Conservation (phyloP, 805 yeast species). For the Saturnispora kantuleensis region DNA sequence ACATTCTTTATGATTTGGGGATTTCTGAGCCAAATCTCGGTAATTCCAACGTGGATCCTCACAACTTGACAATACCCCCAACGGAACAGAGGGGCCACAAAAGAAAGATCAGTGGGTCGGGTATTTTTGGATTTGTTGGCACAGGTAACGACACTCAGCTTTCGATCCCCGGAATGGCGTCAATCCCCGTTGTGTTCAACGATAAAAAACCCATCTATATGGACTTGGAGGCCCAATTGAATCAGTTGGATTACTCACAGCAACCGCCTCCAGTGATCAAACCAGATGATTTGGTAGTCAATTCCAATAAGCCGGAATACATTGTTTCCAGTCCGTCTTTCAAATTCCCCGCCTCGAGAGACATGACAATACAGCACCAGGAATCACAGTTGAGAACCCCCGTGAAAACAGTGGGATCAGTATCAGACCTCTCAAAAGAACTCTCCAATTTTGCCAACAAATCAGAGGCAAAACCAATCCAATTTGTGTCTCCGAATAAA, state of each 20-base stretch:
- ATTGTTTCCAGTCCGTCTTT: background rate
- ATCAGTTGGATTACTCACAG: constrained; percentile 13
- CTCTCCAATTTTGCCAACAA: constrained; percentile 6
- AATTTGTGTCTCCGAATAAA: constrained; percentile 6
- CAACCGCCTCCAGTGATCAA: constrained; percentile 5
- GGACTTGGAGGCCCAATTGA: constrained; percentile 22
- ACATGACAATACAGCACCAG: constrained; percentile 3
- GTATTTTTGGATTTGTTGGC: constrained; percentile 63
- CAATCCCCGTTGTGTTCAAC: constrained; percentile 16
- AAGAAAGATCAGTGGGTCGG: constrained; percentile 67
- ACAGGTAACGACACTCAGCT: constrained; percentile 46
- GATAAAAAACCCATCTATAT: constrained; percentile 22
- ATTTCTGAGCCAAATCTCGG: constrained; percentile 26
- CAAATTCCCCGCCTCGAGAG: constrained; percentile 5
- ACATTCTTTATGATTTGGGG: constrained; percentile 23
- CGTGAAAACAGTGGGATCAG: constrained; percentile 4
- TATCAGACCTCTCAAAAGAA: constrained; percentile 2
- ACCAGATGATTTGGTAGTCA: constrained; percentile 2
- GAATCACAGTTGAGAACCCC: constrained; percentile 8
- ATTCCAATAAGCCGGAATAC: constrained; percentile 4
- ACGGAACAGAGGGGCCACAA: constrained; percentile 32
- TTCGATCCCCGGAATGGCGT: constrained; percentile 42
- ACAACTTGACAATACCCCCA: background rate
- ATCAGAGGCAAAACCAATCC: constrained; percentile 7
- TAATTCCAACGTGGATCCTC: background rate